Evolutionary conservation across 352 stramenopile genomes (phyloP).

Genomic region (Pythium aristosporum): DNA sequence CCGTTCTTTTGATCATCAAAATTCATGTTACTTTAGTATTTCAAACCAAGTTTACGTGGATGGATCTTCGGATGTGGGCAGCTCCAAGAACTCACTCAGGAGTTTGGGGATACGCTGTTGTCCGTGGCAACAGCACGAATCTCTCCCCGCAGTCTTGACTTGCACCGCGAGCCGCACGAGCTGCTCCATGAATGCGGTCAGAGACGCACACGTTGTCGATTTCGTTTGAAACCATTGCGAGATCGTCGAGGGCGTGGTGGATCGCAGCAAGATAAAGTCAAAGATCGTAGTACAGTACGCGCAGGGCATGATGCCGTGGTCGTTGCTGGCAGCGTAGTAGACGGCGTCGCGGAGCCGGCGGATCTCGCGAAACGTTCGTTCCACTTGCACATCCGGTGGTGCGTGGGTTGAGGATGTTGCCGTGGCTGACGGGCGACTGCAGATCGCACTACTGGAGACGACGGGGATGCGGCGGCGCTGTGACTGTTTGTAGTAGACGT

Average conservation of each 20-base stretch:
- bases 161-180: conserved; percentile 17
- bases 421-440: background rate
- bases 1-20: background rate
- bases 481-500: conserved; percentile 12
- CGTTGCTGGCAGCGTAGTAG: conserved; percentile 18
- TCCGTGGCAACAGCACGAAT: background rate
- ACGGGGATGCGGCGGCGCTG: conserved; percentile 15
- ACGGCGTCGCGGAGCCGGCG: conserved; percentile 21
- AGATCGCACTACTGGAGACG: background rate
- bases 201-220: conserved; percentile 5
- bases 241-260: conserved; percentile 1
- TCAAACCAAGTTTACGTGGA: background rate
- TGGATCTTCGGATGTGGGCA: background rate
- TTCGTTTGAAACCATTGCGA: conserved; percentile 11
- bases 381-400: conserved; percentile 5
- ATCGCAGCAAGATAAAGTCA: conserved; percentile 15
- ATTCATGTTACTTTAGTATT: background rate
- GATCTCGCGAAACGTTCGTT: conserved; percentile 10
- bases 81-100: conserved; percentile 8
- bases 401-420: background rate
- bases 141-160: conserved; percentile 9
- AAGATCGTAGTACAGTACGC: conserved; percentile 17
- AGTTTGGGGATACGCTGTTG: conserved; percentile 15
- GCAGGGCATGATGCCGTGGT: conserved; percentile 18
- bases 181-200: conserved; percentile 18